Conservation (phyloP, 176 grass and related monocot genomes). For the Thinopyrum elongatum region DNA sequence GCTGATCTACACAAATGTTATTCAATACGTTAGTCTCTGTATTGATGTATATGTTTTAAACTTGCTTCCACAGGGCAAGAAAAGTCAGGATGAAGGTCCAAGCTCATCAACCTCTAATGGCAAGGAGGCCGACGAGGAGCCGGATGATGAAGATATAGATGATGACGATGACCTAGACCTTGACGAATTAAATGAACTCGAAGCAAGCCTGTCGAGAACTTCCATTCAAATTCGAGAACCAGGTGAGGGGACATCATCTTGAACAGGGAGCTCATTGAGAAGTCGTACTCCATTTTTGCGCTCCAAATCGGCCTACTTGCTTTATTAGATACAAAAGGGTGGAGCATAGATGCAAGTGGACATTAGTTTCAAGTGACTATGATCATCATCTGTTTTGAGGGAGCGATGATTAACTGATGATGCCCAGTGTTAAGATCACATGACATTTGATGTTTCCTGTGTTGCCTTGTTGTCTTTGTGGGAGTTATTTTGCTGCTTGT, state of each 20-base stretch:
- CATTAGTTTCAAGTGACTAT: conserved; percentile 20
- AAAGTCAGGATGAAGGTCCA: conserved; percentile 36
- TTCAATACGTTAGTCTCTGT: not conserved
- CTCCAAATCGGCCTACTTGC: conserved; percentile 12
- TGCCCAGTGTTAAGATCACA: not conserved
- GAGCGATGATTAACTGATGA: conserved; percentile 18
- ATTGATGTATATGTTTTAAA: not conserved
- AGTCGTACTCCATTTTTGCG: conserved; percentile 28
- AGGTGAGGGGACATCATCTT: conserved; percentile 49
- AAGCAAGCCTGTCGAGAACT: conserved; percentile 79
- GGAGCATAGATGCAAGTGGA: conserved; percentile 37
- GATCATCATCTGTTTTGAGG: conserved; percentile 22
- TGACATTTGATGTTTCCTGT: conserved; percentile 21
- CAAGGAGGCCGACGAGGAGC: conserved; percentile 49
- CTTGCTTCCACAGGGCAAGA: conserved; percentile 44
- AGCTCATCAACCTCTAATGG: conserved; percentile 61
- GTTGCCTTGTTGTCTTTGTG: not conserved
- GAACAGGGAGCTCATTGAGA: conserved; percentile 22
- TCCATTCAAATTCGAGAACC: conserved; percentile 83
- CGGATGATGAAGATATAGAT: conserved; percentile 42
- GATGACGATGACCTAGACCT: conserved; percentile 85
- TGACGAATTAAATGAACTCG: conserved; percentile 93
- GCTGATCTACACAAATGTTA: not conserved
- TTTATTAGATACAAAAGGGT: conserved; percentile 16
- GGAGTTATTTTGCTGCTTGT: conserved; percentile 36